These are phyloP conservation scores for Neocatenulostroma microsporum DNA, from an alignment of 2,329 filamentous ascomycete species.

Conservation along the genomic window DNA sequence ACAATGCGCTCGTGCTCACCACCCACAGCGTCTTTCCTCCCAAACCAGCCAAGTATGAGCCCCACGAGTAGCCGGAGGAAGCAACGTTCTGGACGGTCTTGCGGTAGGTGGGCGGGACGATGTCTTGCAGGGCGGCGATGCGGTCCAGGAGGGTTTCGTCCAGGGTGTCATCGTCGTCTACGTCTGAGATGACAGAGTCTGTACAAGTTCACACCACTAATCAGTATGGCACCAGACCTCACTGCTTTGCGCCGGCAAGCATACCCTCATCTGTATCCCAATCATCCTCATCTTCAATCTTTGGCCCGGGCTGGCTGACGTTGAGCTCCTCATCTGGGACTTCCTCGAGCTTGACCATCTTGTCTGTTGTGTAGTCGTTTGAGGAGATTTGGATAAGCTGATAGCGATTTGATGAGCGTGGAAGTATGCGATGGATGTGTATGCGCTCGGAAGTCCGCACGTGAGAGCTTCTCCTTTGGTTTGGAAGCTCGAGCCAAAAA, in stretches of 20 bases:
- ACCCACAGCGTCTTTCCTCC: constrained; percentile 86
- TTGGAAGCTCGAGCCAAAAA: constrained; percentile 1
- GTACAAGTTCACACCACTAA: too few species aligned
- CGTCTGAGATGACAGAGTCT: constrained; percentile 68
- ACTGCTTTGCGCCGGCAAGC: too few species aligned
- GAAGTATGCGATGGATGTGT: constrained; percentile 1
- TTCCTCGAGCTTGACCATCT: constrained; percentile 94
- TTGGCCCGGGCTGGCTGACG: constrained; percentile 57
- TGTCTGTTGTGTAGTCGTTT: constrained; percentile 32
- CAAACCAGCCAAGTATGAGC: constrained; percentile 58
- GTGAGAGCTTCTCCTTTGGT: constrained; percentile 3
- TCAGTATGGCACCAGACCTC: too few species aligned
- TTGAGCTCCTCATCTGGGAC: constrained; percentile 95
- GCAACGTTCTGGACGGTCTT: constrained; percentile 34
- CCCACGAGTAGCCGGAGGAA: constrained; percentile 48
- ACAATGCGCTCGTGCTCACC: constrained; percentile 76
- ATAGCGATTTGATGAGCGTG: background rate
- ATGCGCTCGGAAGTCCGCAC: background rate
- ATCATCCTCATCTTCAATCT: constrained; percentile 60
- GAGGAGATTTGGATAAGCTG: background rate
- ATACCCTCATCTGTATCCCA: constrained; percentile 90
- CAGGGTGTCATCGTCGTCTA: constrained; percentile 58
- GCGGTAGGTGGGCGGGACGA: constrained; percentile 39
- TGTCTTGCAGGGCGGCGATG: constrained; percentile 38
- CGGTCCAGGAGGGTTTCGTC: constrained; percentile 38